These are phyloP conservation scores for Thelonectria blattea DNA, from an alignment of 2,329 filamentous ascomycete species.

Conservation along the genomic window DNA sequence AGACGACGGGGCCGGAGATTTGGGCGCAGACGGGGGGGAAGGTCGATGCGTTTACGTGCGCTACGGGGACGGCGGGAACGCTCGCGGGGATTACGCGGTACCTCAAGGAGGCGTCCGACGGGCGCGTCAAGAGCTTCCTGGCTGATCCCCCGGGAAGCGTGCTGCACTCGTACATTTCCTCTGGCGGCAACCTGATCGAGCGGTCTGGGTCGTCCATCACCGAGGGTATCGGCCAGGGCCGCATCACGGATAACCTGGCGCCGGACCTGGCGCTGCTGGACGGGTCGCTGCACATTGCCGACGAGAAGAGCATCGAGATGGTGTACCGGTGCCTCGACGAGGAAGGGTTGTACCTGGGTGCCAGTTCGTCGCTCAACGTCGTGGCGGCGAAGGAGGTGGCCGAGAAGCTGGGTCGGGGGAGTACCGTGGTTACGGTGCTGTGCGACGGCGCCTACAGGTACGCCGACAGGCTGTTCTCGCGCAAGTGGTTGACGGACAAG, in stretches of 20 bases:
- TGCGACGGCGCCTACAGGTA: constrained; percentile 98
- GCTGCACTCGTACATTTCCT: constrained; percentile 88
- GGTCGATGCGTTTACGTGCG: constrained; percentile 93
- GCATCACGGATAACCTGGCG: constrained; percentile 91
- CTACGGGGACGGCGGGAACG: constrained; percentile 91
- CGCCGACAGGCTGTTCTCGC: constrained; percentile 90
- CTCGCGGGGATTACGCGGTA: constrained; percentile 88
- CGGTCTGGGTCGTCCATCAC: constrained; percentile 88
- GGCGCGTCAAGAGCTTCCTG: constrained; percentile 83
- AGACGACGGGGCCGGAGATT: constrained; percentile 97
- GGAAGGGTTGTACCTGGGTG: constrained; percentile 93
- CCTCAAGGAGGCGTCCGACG: constrained; percentile 81
- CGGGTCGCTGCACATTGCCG: constrained; percentile 81
- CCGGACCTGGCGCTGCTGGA: constrained; percentile 86
- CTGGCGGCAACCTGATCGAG: constrained; percentile 83
- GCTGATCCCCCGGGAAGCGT: constrained; percentile 95
- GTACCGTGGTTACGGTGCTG: constrained; percentile 91
- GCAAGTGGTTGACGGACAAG: constrained; percentile 89
- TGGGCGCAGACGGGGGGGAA: constrained; percentile 89
- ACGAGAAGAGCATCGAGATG: constrained; percentile 97
- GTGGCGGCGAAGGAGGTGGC: constrained; percentile 94
- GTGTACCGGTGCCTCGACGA: constrained; percentile 96
- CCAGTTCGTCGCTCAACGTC: constrained; percentile 92
- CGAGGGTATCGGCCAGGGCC: constrained; percentile 95
- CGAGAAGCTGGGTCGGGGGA: constrained; percentile 83